Percentiles rank a stretch among this genome's conserved stretches.
Conservation (phyloP, 2,329 filamentous ascomycete genomes). For the Aspergillus ustus region DNA sequence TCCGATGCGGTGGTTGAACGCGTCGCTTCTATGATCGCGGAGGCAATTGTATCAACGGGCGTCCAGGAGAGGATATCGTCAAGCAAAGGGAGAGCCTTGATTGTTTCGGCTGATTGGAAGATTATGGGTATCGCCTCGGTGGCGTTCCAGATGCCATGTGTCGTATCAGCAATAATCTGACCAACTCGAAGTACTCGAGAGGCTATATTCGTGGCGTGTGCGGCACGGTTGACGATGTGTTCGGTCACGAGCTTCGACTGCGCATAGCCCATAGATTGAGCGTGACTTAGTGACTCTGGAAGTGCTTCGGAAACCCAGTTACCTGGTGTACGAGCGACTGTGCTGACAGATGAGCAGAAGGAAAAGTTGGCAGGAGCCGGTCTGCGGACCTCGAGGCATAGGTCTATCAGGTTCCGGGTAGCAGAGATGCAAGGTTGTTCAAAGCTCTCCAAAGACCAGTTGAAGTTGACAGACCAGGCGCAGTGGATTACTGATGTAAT, state of each 20-base stretch:
- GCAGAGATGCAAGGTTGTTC: constrained; percentile 57
- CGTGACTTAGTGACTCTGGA: constrained; percentile 13
- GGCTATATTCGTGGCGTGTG: constrained; percentile 12
- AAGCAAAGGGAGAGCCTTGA: constrained; percentile 52
- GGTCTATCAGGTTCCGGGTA: constrained; percentile 48
- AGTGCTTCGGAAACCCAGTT: constrained; percentile 12
- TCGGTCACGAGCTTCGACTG: constrained; percentile 42
- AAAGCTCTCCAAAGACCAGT: constrained; percentile 60
- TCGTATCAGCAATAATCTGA: constrained; percentile 38
- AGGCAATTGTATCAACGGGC: constrained; percentile 49
- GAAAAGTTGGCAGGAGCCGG: constrained; percentile 45
- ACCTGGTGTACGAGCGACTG: constrained; percentile 21
- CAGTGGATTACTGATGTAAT: constrained; percentile 64
- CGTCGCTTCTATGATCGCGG: constrained; percentile 36
- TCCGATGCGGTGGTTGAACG: constrained; percentile 20
- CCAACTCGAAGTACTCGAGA: constrained; percentile 38
- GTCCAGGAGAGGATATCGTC: constrained; percentile 50
- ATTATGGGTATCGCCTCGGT: constrained; percentile 41
- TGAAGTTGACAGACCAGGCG: constrained; percentile 71
- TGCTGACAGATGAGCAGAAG: constrained; percentile 28
- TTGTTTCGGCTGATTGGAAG: constrained; percentile 51
- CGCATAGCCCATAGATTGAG: constrained; percentile 37
- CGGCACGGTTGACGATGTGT: constrained; percentile 32
- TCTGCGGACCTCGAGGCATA: constrained; percentile 38
- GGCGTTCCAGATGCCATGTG: constrained; percentile 22